Base-by-base conservation (phyloP, 495 filamentous ascomycete species). In the Penicillium coprophilum region DNA sequence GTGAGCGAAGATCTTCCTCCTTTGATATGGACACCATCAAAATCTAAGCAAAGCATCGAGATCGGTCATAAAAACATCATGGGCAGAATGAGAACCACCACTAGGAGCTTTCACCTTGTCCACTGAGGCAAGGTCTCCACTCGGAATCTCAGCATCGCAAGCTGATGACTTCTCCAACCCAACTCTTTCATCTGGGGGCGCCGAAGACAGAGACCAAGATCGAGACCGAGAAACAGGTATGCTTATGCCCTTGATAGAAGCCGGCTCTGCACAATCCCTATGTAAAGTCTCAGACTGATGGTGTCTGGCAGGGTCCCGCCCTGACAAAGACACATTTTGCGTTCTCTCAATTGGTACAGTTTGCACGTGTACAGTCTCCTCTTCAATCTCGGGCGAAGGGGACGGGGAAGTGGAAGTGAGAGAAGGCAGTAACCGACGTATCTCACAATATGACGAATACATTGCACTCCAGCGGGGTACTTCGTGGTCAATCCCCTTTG, bases 11-110 rank as follows among this genome's bases (percentile, higher is more conserved):
- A 17, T 23, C 19, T 31, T 9, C 13, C 21, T 24, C 32, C 19
- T 21, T 38, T 7, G 20, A 19, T n/a, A 51, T 13, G 12, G 31
- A 1, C 27, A 20, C 15, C 23, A 23, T 58, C 56, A 58, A 48
- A 58, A 58, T 17, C 49, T 53, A 46, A 58, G 50, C 27, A 58
- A 43, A 2, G 56, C 49, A 44, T 58, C 56, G 13, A 58, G 45
- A 24, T 58, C 56, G 44, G 48, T 34, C 56, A 58, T 53, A 39
- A 38, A 53, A 6, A 30, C 31, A 39, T 51, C 23, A 12, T 15
- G 9, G 9, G 11, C 24, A 17, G 15, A 3, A 11, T 7, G 9
- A 15, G 12, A 17, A 17, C 23, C 10, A 9, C 20, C 40, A 45
- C 20, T 36, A 2, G 36, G 19, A 21, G 3, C 24, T 38, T n/a